Conservation (phyloP, 306 rosid species). For the Corylus heterophylla region DNA sequence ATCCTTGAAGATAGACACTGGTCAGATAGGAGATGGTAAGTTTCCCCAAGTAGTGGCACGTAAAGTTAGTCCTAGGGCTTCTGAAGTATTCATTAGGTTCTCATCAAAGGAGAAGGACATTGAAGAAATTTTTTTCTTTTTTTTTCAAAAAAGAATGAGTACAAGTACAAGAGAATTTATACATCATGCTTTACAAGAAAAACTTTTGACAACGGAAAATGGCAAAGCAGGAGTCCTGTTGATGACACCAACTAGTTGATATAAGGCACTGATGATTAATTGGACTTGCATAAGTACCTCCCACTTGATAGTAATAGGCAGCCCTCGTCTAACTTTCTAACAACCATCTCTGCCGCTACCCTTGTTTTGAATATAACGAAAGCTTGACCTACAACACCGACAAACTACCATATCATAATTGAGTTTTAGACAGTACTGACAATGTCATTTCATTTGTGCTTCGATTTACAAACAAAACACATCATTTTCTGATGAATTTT, state of each 20-base stretch:
- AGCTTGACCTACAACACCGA: conserved; percentile 76
- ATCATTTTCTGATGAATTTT: neutral
- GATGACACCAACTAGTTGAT: neutral
- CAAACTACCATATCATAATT: conserved; percentile 5
- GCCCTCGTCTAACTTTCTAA: conserved; percentile 54
- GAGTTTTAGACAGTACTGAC: neutral
- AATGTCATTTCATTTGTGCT: neutral
- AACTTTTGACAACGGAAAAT: neutral
- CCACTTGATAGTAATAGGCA: conserved; percentile 77
- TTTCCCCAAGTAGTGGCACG: neutral
- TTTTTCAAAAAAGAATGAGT: neutral
- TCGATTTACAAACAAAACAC: neutral
- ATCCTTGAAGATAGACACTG: too few species aligned
- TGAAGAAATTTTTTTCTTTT: too few species aligned
- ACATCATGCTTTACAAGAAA: neutral
- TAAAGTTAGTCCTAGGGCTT: neutral
- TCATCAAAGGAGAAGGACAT: too few species aligned
- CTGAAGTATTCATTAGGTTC: too few species aligned
- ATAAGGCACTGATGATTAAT: neutral
- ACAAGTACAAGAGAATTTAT: neutral
- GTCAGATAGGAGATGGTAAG: neutral
- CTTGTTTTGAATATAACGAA: conserved; percentile 58
- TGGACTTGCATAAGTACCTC: conserved; percentile 56
- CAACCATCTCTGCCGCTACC: conserved; percentile 64
- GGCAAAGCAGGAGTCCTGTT: neutral